A percentile compares a stretch with the other conserved stretches of the same genome.
Evolutionary conservation across 2,329 filamentous ascomycete species (phyloP).

Genomic region (Pseudogymnoascus sp.): DNA sequence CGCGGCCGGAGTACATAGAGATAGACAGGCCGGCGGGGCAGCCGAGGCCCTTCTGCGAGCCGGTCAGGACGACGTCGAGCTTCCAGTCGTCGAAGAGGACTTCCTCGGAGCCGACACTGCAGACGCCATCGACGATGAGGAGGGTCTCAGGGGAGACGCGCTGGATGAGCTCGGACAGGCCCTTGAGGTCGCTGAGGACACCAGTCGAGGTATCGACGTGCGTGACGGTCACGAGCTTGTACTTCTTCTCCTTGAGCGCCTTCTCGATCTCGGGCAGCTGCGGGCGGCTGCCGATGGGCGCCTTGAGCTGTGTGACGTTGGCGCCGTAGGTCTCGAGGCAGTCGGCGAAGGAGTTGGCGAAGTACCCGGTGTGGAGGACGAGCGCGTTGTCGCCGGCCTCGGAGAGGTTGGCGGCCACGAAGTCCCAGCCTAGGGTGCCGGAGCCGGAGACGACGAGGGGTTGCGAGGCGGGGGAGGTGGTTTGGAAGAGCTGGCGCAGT

Average conservation of each 20-base stretch:
- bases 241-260: constrained; percentile 80
- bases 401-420: constrained; percentile 86
- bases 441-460: constrained; percentile 91
- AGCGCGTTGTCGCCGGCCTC: constrained; percentile 86
- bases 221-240: constrained; percentile 90
- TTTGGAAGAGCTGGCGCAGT: constrained; percentile 91
- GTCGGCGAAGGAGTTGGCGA: constrained; percentile 88
- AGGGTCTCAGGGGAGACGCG: constrained; percentile 85
- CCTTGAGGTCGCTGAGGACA: constrained; percentile 83
- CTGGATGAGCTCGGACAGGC: constrained; percentile 73
- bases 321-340: constrained; percentile 88
- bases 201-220: constrained; percentile 97
- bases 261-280: constrained; percentile 81
- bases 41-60: constrained; percentile 94
- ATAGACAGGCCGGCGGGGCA: constrained; percentile 91
- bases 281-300: constrained; percentile 78
- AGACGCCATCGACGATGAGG: constrained; percentile 89
- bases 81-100: constrained; percentile 94
- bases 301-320: constrained; percentile 81
- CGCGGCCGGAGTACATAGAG: constrained; percentile 83
- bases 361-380: constrained; percentile 94
- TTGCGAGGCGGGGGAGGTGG: constrained; percentile 70
- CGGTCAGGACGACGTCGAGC: constrained; percentile 85
- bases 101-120: constrained; percentile 92
- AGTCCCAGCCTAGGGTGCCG: constrained; percentile 92